Conservation (phyloP, 495 filamentous ascomycete species). For the Glutinoglossum americanum region DNA sequence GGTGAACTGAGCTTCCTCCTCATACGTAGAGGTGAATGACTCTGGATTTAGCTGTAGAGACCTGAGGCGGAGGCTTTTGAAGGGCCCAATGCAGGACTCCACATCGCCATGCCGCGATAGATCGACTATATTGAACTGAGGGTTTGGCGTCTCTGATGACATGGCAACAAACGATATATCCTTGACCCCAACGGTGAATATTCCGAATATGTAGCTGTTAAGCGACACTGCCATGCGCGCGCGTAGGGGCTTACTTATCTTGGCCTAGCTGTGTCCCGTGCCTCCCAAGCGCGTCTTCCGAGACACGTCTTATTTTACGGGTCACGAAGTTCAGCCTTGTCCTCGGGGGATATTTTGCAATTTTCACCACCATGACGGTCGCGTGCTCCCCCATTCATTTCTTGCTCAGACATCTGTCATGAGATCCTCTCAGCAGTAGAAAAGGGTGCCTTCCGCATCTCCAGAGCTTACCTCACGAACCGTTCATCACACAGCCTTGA, state of each 20-base stretch:
- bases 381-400: neutral
- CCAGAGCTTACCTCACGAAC: neutral
- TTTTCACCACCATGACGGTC: neutral
- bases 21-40: too few relatives aligned
- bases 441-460: neutral
- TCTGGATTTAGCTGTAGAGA: too few relatives aligned
- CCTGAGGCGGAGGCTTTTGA: neutral
- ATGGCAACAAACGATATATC: too few relatives aligned
- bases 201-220: neutral
- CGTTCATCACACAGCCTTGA: neutral
- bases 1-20: too few relatives aligned
- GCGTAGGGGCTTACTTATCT: too few relatives aligned
- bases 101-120: neutral
- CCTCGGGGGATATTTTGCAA: neutral
- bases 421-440: neutral
- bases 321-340: neutral
- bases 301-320: neutral
- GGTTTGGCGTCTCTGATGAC: neutral
- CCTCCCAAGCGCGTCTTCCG: neutral
- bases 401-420: neutral
- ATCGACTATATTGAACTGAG: neutral
- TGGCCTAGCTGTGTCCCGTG: neutral
- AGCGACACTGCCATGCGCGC: neutral
- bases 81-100: neutral
- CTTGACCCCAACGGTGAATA: too few relatives aligned